Base-by-base conservation (phyloP, 371 early-diverging fungal genomes). In the Parasitella parasitica region DNA sequence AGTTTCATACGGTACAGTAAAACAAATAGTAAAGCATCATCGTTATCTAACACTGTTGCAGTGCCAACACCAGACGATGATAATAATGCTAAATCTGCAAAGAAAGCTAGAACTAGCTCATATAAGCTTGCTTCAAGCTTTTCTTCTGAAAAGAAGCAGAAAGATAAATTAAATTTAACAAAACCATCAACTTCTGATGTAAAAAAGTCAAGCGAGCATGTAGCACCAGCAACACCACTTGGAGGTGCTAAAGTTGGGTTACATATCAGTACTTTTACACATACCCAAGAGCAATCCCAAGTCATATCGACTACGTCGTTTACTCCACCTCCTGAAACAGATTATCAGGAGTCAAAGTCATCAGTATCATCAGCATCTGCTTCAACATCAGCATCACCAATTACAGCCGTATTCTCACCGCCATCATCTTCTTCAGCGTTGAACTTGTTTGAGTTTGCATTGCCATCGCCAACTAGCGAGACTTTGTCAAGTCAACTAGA, bases 1-100 rank as follows among this genome's bases (percentile, higher is more conserved):
- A 35, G 18, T 41, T 32, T 35, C 18, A 54, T 30, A 54, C 54
- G 62, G 62, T 61, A 61, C 46, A 54, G 62, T 61, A 61, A 43
- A 48, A 54, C 27, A 37, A 46, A 54, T 53, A 46, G 20, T 28
- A 61, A 36, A 26, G 46, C 55, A 54, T 53, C 26, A 20, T 48
- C 55, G 22, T 48, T 54, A 61, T 34, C 62, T 61, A 61, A 61
- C 30, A 54, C 48, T 54, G 53, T 46, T 30, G 55, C 54, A 37
- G 22, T 34, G 24, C 16, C 46, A 43, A 57, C 32, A 46, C 54
- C 62, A 46, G 43, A 46, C 54, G 54, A 57, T 20, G 22, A 24
- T 18, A 18, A 24, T 51, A 51, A 37, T 61, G 54, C 28, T 20
- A 38, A 54, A 61, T 54, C 62, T 61, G 62, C 34, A 46, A 54